Evolutionary conservation across 2,329 filamentous ascomycete genomes (phyloP).

Genomic region (Karstenula rhodostoma): DNA sequence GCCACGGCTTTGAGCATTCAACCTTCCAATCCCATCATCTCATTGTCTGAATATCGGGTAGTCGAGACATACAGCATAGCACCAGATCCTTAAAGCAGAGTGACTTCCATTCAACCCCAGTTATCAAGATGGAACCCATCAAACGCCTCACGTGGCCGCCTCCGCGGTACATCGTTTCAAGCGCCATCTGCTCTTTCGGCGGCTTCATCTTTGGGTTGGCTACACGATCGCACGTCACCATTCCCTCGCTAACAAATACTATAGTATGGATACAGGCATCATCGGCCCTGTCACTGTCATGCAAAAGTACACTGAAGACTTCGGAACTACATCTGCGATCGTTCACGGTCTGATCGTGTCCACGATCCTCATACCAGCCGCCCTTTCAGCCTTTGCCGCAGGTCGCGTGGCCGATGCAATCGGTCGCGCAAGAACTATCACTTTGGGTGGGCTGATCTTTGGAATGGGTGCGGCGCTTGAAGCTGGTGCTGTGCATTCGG

Average conservation of each 20-base stretch:
- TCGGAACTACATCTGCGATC: conserved; percentile 61
- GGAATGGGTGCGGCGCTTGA: conserved; percentile 63
- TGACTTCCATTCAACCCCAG: neutral
- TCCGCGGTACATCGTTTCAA: conserved; percentile 26
- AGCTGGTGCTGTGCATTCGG: conserved; percentile 56
- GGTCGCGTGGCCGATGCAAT: conserved; percentile 64
- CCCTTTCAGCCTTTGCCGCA: conserved; percentile 63
- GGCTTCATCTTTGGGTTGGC: conserved; percentile 34
- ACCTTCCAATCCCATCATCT: too few species aligned
- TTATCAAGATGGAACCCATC: neutral
- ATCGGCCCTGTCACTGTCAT: conserved; percentile 69
- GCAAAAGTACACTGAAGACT: conserved; percentile 58
- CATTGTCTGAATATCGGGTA: too few species aligned
- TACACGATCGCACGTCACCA: neutral
- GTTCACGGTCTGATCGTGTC: conserved; percentile 68
- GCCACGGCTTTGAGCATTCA: too few species aligned
- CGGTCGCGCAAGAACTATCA: conserved; percentile 60
- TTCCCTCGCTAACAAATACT: neutral
- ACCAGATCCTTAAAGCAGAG: neutral
- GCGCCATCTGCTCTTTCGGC: conserved; percentile 28
- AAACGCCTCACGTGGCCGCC: conserved; percentile 3
- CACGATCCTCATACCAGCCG: conserved; percentile 64
- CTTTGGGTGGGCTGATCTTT: conserved; percentile 62
- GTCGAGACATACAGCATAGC: too few species aligned
- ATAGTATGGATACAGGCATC: conserved; percentile 59